Conservation (phyloP, 306 rosid genomes). For the Leucaena leucocephala region DNA sequence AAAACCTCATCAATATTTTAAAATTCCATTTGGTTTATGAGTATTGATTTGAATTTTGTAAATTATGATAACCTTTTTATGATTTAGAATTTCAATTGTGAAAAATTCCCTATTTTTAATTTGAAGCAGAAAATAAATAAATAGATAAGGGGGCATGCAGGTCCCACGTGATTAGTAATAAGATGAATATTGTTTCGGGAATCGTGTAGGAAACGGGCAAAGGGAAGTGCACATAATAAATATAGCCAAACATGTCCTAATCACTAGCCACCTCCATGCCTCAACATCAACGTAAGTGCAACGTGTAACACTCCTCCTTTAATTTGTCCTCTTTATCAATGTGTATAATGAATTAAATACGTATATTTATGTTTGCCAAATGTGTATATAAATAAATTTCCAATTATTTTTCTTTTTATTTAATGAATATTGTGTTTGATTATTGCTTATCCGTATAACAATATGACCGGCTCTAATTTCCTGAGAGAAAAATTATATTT, state of each 20-base stretch:
- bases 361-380: not conserved
- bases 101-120: not conserved
- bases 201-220: not conserved
- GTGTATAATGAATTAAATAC: not conserved
- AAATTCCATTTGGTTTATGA: too few species aligned
- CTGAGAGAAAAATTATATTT: too few species aligned
- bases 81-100: too few species aligned
- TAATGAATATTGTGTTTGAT: not conserved
- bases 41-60: too few species aligned
- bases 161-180: not conserved
- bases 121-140: not conserved
- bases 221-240: not conserved
- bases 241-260: not conserved
- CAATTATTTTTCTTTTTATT: not conserved
- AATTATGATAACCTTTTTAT: too few species aligned
- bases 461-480: too few species aligned
- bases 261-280: not conserved
- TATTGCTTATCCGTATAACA: too few species aligned
- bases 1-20: too few species aligned
- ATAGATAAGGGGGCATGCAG: too few species aligned
- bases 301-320: slow-evolving; percentile 1
- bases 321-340: not conserved
- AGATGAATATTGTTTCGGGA: not conserved
- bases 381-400: too few species aligned
- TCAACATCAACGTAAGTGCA: not conserved